Evolutionary conservation across 2,329 filamentous ascomycete species (phyloP), one percentile per base, ranked within the genome.

Genomic region (Aspergillus sp.): DNA sequence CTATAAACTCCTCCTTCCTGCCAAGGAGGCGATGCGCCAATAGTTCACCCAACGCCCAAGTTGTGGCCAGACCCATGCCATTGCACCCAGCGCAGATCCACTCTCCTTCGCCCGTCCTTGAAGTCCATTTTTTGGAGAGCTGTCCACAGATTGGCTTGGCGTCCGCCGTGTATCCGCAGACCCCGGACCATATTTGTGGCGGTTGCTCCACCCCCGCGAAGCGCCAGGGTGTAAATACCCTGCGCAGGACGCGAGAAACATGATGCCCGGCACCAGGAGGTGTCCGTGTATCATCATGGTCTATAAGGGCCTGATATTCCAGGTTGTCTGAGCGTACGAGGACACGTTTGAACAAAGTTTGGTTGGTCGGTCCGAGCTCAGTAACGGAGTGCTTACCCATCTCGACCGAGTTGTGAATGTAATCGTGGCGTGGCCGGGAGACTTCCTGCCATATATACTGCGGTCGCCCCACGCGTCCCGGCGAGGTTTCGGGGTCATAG

Each of bases 151-250:
- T 78, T 0, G 85, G 85, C 48, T 83, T 74, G 0, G 80, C 80
- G 69, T 88, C 85, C 3, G 80, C 75, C 7, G 80, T 84, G 64
- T 82, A 85, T 0, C 83, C 84, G 82, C 86, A 87, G 65, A 86
- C 83, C 1, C 85, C 85, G 11, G 81, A 82, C 84, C 84, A 87
- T 45, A 82, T 9, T 77, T 45, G 25, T 28, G 25, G 19, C 67
- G 72, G 25, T 80, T 74, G 19, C 19, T 19, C 19, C 19, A 19
- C 19, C 19, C 19, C 19, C 19, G 19, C 13, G 68, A 49, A 69
- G 69, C 19, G 61, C 54, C 22, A 52, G 31, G 34, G 62, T 69
- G 47, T 66, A 65, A 22, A 69, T 57, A 4, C 67, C 68, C 15
- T 43, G 11, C 4, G 31, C 28, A 13, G 7, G 8, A 46, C 3